Percentiles rank a stretch among this genome's conserved stretches.
Evolutionary conservation across 2,329 filamentous ascomycete genomes (phyloP).

Genomic region (Fusarium transvaalense): DNA sequence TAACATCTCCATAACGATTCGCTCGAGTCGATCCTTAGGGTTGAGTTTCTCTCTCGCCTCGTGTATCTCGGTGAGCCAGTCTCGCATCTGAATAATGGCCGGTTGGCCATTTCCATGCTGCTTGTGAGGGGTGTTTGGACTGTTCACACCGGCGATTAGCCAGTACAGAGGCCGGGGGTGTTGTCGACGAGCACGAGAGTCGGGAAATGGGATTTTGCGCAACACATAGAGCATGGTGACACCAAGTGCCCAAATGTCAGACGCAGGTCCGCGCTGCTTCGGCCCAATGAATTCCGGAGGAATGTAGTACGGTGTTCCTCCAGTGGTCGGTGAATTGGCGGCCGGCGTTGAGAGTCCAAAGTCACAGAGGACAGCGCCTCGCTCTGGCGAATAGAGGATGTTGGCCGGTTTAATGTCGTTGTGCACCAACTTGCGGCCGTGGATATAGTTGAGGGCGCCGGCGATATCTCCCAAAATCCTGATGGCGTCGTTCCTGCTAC

Average conservation of each 20-base stretch:
- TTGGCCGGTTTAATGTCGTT: constrained; percentile 74
- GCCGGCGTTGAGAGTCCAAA: constrained; percentile 68
- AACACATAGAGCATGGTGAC: constrained; percentile 72
- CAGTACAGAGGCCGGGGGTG: constrained; percentile 67
- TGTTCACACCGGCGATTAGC: constrained; percentile 69
- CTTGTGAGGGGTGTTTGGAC: constrained; percentile 49
- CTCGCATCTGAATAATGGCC: constrained; percentile 66
- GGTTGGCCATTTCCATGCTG: constrained; percentile 55
- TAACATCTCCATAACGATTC: constrained; percentile 67
- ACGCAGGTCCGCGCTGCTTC: constrained; percentile 65
- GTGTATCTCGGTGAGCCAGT: constrained; percentile 67
- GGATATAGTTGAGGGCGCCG: constrained; percentile 67
- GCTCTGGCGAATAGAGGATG: constrained; percentile 69
- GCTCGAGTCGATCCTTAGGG: constrained; percentile 62
- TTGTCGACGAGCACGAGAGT: constrained; percentile 61
- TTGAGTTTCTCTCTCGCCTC: constrained; percentile 62
- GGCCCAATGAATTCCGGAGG: constrained; percentile 71
- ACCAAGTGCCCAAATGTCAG: constrained; percentile 71
- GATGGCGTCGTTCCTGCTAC: constrained; percentile 61
- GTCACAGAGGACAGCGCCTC: constrained; percentile 71
- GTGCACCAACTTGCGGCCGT: constrained; percentile 66
- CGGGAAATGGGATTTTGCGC: constrained; percentile 67
- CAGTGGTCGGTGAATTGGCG: constrained; percentile 61
- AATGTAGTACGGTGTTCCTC: constrained; percentile 72
- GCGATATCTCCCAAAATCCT: constrained; percentile 68